Evolutionary conservation across 768 basidiomycete species (phyloP), one percentile per base, ranked within the genome.

Genomic region (Auricularia auricula-judae): DNA sequence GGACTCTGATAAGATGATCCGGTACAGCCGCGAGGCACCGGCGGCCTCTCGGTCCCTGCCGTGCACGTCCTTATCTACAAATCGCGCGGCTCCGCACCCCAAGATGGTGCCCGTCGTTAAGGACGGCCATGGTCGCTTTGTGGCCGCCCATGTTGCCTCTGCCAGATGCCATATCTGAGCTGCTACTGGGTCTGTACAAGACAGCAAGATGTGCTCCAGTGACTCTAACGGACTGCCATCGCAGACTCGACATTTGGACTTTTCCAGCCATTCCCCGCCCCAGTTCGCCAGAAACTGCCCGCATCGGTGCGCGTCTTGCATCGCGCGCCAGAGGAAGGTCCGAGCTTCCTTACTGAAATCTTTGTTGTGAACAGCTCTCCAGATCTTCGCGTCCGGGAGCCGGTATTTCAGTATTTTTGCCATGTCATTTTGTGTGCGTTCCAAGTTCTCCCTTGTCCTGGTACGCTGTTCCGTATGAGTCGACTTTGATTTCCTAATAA

Each of bases 321-420:
- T 0, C 64, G 63, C 10, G 75, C 29, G 0, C 72, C 73, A 11
- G 63, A 69, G 0, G 81, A 68, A 23, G 80, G 80, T 0, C 78
- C 79, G 0, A 78, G 73, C 66, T 79, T 78, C 68, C 75, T 67
- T 2, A 12, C 21, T 63, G 79, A 75, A 0, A 80, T 70, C 0
- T 76, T 29, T 2, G 33, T n/a, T 2, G 53, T 0, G 59, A 58
- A 0, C 23, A 65, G 2, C 58, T 62, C 1, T 44, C n/a, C 0
- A 69, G 68, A 0, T 76, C 63, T 63, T 70, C 67, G 0, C 65
- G 65, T 0, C 72, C 62, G 0, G 76, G 66, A 0, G 18, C 39
- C 65, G 53, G 72, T 74, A 0, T 71, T 77, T 35, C 75, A 61
- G 0, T 74, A 33, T 58, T 77, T 75, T 8, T 77, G 76, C 63